Percentiles rank a stretch among this genome's conserved stretches.
Conservation (phyloP, 768 basidiomycete species). For the Rhizopogon salebrosus region DNA sequence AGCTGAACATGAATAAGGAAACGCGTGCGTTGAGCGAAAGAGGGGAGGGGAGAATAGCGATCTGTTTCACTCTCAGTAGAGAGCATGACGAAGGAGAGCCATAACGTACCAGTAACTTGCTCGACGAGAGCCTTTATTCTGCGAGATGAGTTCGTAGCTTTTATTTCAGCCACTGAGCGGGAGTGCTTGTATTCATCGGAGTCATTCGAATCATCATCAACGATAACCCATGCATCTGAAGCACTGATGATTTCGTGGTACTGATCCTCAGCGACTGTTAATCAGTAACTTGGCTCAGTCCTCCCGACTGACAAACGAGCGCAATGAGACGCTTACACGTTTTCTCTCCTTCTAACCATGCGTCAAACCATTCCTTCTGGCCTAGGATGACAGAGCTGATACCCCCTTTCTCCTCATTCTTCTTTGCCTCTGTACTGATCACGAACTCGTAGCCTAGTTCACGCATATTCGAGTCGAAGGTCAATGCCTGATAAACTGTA, state of each 20-base stretch:
- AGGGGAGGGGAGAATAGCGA: conserved; percentile 86
- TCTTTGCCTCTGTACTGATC: conserved; percentile 16
- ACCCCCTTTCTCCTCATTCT: conserved; percentile 59
- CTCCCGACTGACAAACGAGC: neutral
- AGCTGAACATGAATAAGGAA: conserved; percentile 86
- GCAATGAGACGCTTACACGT: conserved; percentile 53
- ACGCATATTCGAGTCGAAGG: conserved; percentile 75
- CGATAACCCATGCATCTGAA: conserved; percentile 81
- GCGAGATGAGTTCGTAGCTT: conserved; percentile 79
- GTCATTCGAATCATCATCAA: conserved; percentile 55
- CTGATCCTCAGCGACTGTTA: conserved; percentile 78
- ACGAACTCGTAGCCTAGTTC: conserved; percentile 67
- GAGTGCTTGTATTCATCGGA: conserved; percentile 23
- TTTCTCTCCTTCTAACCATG: conserved; percentile 87
- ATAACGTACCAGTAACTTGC: conserved; percentile 75
- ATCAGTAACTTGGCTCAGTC: neutral
- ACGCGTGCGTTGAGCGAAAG: conserved; percentile 66
- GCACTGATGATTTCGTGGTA: conserved; percentile 80
- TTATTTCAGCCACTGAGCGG: conserved; percentile 34
- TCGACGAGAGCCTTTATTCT: conserved; percentile 81
- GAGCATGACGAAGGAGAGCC: neutral
- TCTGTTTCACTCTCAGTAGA: conserved; percentile 39
- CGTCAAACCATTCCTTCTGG: conserved; percentile 82
- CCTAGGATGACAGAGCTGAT: conserved; percentile 79
- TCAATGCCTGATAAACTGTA: conserved; percentile 87